Base-by-base conservation (phyloP, 805 yeast species). In the Saturnispora sanitii region DNA sequence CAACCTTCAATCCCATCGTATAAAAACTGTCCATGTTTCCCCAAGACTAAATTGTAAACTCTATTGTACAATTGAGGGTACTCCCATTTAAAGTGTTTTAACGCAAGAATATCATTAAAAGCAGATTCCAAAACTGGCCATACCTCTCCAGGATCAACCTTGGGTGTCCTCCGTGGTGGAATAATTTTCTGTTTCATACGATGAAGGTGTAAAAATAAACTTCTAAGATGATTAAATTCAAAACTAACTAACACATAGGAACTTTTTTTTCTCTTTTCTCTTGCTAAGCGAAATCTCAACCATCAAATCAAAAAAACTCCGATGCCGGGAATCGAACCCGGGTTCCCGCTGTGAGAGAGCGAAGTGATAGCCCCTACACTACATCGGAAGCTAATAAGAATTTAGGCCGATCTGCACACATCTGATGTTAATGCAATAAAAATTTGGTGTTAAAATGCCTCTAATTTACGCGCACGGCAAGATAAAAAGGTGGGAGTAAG, bases 21-120 rank as follows among this genome's bases (percentile, higher is more conserved):
- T 1, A 84, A 60, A 49, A 65, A 65, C 30, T 69, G 75, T 7
- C 92, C 92, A 46, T 67, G 69, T 50, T 81, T 84, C 42, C 80
- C 65, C 23, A 86, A 60, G 2, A 86, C 95, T 35, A 86, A 53
- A 25, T 77, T 75, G 56, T 87, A 87, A 0, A 94, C 83, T 20
- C 77, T 76, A 39, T 94, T 64, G 57, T 88, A 88, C 0, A 87
- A 66, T 49, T 79, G 84, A 52, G 87, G 95, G 54, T 84, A 87
- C 1, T 92, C 82, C 21, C 87, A 63, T 42, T 73, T 71, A 3
- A 83, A 73, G 6, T 87, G 87, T 52, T 82, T 75, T 50, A 82
- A 77, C 32, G 69, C 66, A 52, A 78, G 82, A 41, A 88, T 87
- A 50, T 80, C 82, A 13, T 55, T 60, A 27, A 87, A 79, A 17